phyloP scores from a whole-genome alignment of 768 basidiomycete species.

The Mycena capillaripes region DNA sequence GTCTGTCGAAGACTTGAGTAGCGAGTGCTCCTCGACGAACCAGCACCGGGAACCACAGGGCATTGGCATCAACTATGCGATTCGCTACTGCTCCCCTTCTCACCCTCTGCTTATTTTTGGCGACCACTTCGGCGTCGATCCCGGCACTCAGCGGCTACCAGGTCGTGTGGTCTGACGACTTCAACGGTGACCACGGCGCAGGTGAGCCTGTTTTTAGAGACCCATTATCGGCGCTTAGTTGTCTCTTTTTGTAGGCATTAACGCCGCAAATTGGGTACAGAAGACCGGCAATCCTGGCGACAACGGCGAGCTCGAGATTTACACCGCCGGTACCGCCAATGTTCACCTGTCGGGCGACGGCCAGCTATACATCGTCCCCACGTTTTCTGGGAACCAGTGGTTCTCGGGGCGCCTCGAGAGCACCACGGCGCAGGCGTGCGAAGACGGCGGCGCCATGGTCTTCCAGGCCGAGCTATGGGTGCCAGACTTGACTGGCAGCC shows the following conservation, averaged over 20 bases:
- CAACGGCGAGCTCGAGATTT: not conserved
- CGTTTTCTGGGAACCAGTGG: not conserved
- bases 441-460: not conserved
- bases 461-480: conserved; percentile 3
- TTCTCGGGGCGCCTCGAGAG: conserved; percentile 1
- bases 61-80: not conserved
- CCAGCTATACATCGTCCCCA: not conserved
- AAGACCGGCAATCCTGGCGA: not conserved
- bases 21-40: too few relatives aligned
- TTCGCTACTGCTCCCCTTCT: not conserved
- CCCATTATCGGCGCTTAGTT: too few relatives aligned
- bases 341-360: not conserved
- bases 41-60: too few relatives aligned
- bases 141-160: not conserved
- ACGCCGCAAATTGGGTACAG: not conserved
- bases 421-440: not conserved
- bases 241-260: not conserved
- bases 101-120: not conserved
- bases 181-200: not conserved
- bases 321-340: not conserved
- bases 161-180: conserved; percentile 1
- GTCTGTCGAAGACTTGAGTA: too few relatives aligned
- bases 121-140: not conserved
- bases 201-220: not conserved
- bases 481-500: conserved; percentile 2